Percentiles rank a stretch among this genome's conserved stretches.
Evolutionary conservation across 768 basidiomycete species (phyloP).

Genomic region (Pleurotus tuoliensis): DNA sequence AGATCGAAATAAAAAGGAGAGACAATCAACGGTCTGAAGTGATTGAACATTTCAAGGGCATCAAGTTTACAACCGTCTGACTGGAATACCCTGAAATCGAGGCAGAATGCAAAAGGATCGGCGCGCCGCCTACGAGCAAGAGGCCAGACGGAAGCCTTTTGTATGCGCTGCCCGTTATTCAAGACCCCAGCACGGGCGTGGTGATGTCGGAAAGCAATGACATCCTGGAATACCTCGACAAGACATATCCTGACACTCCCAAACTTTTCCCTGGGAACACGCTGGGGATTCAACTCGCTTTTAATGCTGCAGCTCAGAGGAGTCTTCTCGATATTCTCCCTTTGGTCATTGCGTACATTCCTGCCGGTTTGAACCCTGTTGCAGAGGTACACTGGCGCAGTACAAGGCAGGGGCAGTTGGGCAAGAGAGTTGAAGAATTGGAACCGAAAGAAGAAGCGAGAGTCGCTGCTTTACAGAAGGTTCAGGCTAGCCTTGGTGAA

Average conservation of each 20-base stretch:
- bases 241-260: not conserved
- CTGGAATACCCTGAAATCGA: slow-evolving; percentile 5
- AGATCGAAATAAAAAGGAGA: not conserved
- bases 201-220: not conserved
- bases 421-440: not conserved
- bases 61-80: not conserved
- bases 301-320: not conserved
- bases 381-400: not conserved
- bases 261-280: not conserved
- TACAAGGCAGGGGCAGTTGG: not conserved
- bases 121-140: not conserved
- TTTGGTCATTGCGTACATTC: not conserved
- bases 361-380: not conserved
- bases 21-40: slow-evolving; percentile 1
- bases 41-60: not conserved
- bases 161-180: slow-evolving; percentile 3
- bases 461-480: not conserved
- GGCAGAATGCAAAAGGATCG: not conserved
- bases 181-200: not conserved
- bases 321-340: not conserved
- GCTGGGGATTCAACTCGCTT: not conserved
- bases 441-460: not conserved
- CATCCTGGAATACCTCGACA: slow-evolving; percentile 6
- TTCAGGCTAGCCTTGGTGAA: not conserved
- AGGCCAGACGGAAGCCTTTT: not conserved